Base-by-base conservation (phyloP, 768 basidiomycete species). In the Termitomyces sp. region DNA sequence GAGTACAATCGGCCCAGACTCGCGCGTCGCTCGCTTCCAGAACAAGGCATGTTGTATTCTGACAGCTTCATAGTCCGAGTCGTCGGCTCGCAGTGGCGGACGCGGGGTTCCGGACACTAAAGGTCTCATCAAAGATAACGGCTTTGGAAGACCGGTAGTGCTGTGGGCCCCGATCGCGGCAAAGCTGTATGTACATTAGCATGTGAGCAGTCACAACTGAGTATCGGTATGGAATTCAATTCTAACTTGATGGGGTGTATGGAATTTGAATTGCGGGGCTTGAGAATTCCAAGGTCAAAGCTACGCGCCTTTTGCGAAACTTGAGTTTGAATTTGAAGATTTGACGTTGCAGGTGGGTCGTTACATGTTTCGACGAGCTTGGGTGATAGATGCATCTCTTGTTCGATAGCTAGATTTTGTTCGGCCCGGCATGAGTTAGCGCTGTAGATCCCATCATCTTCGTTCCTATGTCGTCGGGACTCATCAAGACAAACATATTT, bases 11-110 rank as follows among this genome's bases (percentile, higher is more conserved):
- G 59, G 53, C 4, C 55, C 60, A 49, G 45, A 56, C 47, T 43
- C 26, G 51, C 46, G 11, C 59, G 56, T 28, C 42, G 55, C 43
- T 23, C 52, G 53, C 3, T 49, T 53, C 64, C 64, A 64, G 50
- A 64, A 60, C 15, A 7, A n/a, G 11, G 33, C 26, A 0, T 50
- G 23, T 9, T 53, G 50, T 9, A 43, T 12, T 7, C 17, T 42
- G 19, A 42, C 30, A 28, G 26, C 17, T 30, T 52, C 40, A 19
- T 40, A 52, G 6, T 17, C 45, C 28, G n/a, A n/a, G 10, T 52
- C 28, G n/a, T 35, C n/a, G 14, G 31, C 11, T 21, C 31, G 28
- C 10, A 9, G 26, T 30, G 15, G 46, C 31, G 28, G 26, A 33
- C 31, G 8, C 17, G 31, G 31, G 9, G 31, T 33, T 33, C 17